Conservation (phyloP, 208 protist species). For the Kentomonas sorsogonicus region DNA sequence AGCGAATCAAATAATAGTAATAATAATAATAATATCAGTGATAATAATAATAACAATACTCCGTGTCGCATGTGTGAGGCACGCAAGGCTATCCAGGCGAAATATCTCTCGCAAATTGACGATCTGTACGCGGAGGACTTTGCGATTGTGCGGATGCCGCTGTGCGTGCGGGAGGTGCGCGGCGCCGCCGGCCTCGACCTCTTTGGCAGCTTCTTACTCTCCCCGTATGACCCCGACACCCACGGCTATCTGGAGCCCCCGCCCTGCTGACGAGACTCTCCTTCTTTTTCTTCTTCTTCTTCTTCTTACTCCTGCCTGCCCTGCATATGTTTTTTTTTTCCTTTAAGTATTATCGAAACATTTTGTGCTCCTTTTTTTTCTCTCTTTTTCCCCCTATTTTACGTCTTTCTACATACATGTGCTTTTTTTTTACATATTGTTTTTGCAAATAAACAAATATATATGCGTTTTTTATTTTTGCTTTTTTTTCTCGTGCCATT, state of each 20-base stretch:
- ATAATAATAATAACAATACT: too few species aligned
- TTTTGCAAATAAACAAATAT: too few species aligned
- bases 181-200: conserved; percentile 53
- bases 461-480: too few species aligned
- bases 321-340: conserved; percentile 9
- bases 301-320: conserved; percentile 2
- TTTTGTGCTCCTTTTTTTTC: conserved; percentile 2
- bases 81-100: conserved; percentile 90
- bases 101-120: conserved; percentile 94
- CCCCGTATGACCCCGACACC: conserved; percentile 50
- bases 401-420: too few species aligned
- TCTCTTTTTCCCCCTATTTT: conserved; percentile 8
- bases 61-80: conserved; percentile 87
- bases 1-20: too few species aligned
- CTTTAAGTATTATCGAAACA: conserved; percentile 6
- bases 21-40: too few species aligned
- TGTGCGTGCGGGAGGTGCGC: conserved; percentile 90
- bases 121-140: conserved; percentile 96
- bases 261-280: background rate
- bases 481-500: too few species aligned
- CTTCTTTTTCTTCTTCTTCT: conserved; percentile 13
- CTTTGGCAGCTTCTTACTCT: conserved; percentile 75
- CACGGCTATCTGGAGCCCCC: conserved; percentile 46
- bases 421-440: too few species aligned
- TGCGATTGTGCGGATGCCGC: conserved; percentile 91